Evolutionary conservation across 106 monocot genomes (phyloP).

Genomic region (Phalaenopsis equestris): DNA sequence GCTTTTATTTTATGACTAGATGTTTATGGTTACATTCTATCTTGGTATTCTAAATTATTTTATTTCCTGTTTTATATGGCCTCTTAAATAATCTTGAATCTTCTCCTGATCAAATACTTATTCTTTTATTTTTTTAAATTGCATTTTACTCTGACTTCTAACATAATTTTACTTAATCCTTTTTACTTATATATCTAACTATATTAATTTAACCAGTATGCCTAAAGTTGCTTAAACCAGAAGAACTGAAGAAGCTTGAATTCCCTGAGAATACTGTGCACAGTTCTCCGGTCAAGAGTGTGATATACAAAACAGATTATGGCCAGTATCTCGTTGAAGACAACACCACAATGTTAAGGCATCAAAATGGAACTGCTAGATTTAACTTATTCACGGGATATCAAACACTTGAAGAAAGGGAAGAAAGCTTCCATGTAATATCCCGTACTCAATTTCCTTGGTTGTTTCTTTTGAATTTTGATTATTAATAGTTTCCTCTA

Average conservation of each 20-base stretch:
- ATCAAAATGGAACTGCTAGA: constrained; percentile 29
- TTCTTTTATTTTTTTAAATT: not conserved
- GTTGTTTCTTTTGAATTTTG: not conserved
- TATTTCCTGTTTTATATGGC: not conserved
- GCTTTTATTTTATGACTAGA: not conserved
- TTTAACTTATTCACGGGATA: constrained; percentile 85
- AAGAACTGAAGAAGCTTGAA: constrained; percentile 53
- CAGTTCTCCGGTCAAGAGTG: constrained; percentile 39
- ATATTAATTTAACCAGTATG: constrained; percentile 41
- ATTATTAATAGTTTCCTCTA: not conserved
- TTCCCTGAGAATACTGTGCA: constrained; percentile 34
- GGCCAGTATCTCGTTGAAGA: constrained; percentile 8
- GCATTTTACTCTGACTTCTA: not conserved
- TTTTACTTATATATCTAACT: constrained; percentile 1
- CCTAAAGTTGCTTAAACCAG: constrained; percentile 55
- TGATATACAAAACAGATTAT: constrained; percentile 57
- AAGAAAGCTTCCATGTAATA: constrained; percentile 84
- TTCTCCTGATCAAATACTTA: not conserved
- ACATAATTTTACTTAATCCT: not conserved
- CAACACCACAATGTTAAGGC: constrained; percentile 18
- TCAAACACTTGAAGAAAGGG: constrained; percentile 72
- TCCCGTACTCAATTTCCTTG: not conserved
- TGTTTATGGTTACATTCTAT: not conserved
- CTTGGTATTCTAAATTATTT: not conserved
- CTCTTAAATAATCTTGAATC: not conserved